Evolutionary conservation across 192 early-diverging fungal species (phyloP), one percentile per base, ranked within the genome.

Genomic region (Rhizoclosmatium sp.): DNA sequence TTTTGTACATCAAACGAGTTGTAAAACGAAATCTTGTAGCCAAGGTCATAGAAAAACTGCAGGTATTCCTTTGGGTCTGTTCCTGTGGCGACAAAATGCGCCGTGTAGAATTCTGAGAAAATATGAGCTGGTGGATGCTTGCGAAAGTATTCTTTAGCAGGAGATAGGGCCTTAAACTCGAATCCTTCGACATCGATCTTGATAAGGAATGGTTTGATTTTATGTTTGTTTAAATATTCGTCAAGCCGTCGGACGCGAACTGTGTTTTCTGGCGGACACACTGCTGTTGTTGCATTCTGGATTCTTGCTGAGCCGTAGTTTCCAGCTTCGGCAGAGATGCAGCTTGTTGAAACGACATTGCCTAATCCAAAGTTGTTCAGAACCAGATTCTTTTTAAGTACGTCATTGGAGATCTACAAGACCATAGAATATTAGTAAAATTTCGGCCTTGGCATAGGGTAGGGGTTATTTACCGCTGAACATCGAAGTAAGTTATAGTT

Each of bases 321-420:
- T 14, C 40, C 64, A 65, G 64, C 19, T 12, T 65, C 40, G 16
- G 64, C 31, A 31, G 64, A 21, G n/a, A 65, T 65, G 64, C 64
- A 65, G 12, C n/a, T 12, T 31, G 39, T n/a, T 23, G 64, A 12
- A n/a, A 23, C 64, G 16, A 39, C 14, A 21, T 31, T 10, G 10
- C 64, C 64, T 23, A 65, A 39, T 12, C 64, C 64, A 65, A 65
- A 65, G 31, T 65, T 65, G 64, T 65, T 65, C 10, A 65, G 10
- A n/a, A 23, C 10, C 31, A 65, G 10, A 65, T 65, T 65, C 31
- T 31, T 31, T 31, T 31, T 31, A 31, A 31, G 31, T 31, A 31
- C 31, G 31, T 31, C 31, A 31, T 31, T 31, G 31, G 31, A 31
- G 31, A 31, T 31, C 31, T 31, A 31, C 31, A 31, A 31, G 31